Evolutionary conservation across 2,329 filamentous ascomycete genomes (phyloP).

Genomic region (Graphium sp.): DNA sequence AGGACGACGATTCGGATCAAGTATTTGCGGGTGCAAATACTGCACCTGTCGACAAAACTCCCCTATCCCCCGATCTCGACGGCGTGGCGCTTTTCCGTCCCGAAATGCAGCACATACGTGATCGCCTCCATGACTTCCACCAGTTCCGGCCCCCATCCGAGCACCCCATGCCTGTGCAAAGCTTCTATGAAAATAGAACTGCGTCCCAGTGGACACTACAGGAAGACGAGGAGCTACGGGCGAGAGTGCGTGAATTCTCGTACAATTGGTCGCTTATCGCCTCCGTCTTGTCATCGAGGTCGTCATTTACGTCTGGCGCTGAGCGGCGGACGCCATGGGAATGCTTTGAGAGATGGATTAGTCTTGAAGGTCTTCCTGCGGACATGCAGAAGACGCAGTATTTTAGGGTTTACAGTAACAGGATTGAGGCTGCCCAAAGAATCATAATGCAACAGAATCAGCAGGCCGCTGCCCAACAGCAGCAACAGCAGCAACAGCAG

Average conservation of each 20-base stretch:
- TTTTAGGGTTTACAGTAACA: constrained; percentile 55
- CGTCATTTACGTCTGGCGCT: constrained; percentile 65
- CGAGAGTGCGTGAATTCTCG: constrained; percentile 75
- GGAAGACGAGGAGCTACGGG: constrained; percentile 81
- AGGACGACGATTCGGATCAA: constrained; percentile 21
- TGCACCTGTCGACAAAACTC: no score
- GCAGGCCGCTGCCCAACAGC: constrained; percentile 10
- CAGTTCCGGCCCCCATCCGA: constrained; percentile 89
- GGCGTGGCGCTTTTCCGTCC: constrained; percentile 79
- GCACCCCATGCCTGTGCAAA: constrained; percentile 74
- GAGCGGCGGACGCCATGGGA: constrained; percentile 94
- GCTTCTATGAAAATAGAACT: constrained; percentile 74
- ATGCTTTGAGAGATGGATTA: constrained; percentile 94
- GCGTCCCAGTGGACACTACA: constrained; percentile 83
- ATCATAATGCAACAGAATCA: constrained; percentile 36
- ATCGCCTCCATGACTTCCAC: constrained; percentile 78
- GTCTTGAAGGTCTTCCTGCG: constrained; percentile 72
- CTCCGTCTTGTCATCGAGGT: constrained; percentile 57
- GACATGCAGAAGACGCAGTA: constrained; percentile 95
- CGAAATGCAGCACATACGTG: constrained; percentile 77
- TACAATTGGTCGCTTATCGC: constrained; percentile 98
- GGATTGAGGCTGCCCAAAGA: constrained; percentile 43
- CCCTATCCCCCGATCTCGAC: constrained; percentile 48
- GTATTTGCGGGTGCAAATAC: no score
- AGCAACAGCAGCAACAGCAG: no score